Evolutionary conservation across 75 land plant species (phyloP).

Genomic region (Chamaecyparis obtusa): DNA sequence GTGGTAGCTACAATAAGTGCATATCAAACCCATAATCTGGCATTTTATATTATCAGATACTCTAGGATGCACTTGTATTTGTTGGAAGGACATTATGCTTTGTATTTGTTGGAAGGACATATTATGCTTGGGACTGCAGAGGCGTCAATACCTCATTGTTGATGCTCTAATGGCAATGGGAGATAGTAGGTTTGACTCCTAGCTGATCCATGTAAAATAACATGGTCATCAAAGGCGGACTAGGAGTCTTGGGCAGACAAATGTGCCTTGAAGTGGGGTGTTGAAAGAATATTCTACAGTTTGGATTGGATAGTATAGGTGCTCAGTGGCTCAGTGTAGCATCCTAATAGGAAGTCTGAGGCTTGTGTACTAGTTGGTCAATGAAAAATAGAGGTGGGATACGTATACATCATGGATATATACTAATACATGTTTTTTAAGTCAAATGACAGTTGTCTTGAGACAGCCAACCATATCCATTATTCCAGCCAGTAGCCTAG

Average conservation of each 20-base stretch:
- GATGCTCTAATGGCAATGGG: not conserved
- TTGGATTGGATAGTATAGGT: not conserved
- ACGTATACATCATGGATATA: no score
- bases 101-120: not conserved
- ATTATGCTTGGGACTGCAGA: not conserved
- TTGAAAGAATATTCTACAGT: not conserved
- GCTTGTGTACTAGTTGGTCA: not conserved
- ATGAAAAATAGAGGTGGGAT: no score
- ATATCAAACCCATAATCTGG: not conserved
- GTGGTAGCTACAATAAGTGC: not conserved
- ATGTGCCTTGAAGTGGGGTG: not conserved
- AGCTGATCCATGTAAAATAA: not conserved
- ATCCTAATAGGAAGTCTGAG: not conserved
- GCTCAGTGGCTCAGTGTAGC: no score
- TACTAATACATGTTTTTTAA: no score
- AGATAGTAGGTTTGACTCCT: not conserved
- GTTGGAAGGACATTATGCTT: no score
- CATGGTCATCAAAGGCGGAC: not conserved
- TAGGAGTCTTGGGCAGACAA: not conserved
- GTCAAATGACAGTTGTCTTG: no score
- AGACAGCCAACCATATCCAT: no score
- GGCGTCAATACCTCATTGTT: not conserved
- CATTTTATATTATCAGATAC: not conserved
- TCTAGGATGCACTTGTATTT: no score
- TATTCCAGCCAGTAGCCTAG: no score